phyloP scores from a whole-genome alignment of 305 asterid genomes.

The Coffea humblotiana region DNA sequence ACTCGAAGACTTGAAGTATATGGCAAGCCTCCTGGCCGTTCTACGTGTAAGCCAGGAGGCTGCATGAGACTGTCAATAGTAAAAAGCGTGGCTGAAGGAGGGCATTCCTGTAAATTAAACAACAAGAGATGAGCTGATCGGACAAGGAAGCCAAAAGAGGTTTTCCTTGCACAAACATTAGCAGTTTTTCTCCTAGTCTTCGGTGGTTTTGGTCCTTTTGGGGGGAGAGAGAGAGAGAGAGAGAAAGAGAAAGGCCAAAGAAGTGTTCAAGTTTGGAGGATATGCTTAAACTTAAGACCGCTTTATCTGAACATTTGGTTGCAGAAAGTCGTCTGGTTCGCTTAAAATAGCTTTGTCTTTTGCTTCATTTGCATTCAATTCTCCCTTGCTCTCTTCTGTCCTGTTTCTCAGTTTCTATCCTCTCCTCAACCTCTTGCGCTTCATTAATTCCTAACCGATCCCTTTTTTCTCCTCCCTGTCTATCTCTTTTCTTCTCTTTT shows the following conservation, averaged over 20 bases:
- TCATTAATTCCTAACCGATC: constrained; percentile 39
- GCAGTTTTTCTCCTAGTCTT: constrained; percentile 21
- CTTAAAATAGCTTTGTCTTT: constrained; percentile 54
- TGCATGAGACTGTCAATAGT: constrained; percentile 27
- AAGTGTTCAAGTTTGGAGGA: constrained; percentile 20
- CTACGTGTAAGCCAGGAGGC: constrained; percentile 21
- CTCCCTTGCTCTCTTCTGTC: constrained; percentile 24
- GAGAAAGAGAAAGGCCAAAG: background rate
- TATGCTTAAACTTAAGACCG: constrained; percentile 24
- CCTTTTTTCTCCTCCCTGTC: constrained; percentile 6
- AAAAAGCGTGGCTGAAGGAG: constrained; percentile 8
- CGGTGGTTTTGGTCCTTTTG: constrained; percentile 33
- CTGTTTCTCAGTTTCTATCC: constrained; percentile 7
- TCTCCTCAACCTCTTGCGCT: constrained; percentile 16
- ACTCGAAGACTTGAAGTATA: background rate
- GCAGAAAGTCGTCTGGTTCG: constrained; percentile 41
- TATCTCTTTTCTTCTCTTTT: constrained; percentile 2
- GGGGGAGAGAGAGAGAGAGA: constrained; percentile 35
- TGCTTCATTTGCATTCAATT: constrained; percentile 57
- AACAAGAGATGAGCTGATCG: constrained; percentile 27
- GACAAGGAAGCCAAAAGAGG: constrained; percentile 40
- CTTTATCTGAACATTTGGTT: constrained; percentile 33
- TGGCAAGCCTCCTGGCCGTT: background rate
- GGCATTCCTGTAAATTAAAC: constrained; percentile 14
- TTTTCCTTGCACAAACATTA: constrained; percentile 13